phyloP scores from a whole-genome alignment of 805 yeast genomes.

The Lachancea meyersii region DNA sequence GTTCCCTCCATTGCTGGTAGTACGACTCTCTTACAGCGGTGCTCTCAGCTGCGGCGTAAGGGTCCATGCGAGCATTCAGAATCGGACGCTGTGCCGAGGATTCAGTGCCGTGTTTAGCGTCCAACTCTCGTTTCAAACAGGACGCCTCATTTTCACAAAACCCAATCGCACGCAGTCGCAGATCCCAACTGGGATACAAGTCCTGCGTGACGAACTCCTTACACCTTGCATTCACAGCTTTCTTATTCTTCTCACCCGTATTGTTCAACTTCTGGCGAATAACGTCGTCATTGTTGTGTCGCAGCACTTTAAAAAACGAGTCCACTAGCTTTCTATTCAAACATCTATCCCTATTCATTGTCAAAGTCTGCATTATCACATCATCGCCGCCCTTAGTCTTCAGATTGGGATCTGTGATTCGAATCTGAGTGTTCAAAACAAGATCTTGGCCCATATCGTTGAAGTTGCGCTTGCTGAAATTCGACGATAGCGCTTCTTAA shows the following conservation, averaged over 20 bases:
- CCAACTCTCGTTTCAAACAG: constrained; percentile 29
- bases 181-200: constrained; percentile 44
- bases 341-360: constrained; percentile 26
- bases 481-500: no score
- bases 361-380: constrained; percentile 13
- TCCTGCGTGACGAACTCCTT: constrained; percentile 32
- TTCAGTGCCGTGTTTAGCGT: constrained; percentile 18
- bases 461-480: background rate
- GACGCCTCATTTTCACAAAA: constrained; percentile 37
- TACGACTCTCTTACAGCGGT: constrained; percentile 28
- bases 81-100: constrained; percentile 16
- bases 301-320: constrained; percentile 26
- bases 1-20: constrained; percentile 25
- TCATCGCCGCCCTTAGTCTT: constrained; percentile 2
- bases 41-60: constrained; percentile 43
- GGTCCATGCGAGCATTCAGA: constrained; percentile 39
- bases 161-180: constrained; percentile 36
- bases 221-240: constrained; percentile 29
- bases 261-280: constrained; percentile 40
- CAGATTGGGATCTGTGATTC: constrained; percentile 1
- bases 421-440: constrained; percentile 2
- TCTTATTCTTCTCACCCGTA: constrained; percentile 24
- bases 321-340: constrained; percentile 28
- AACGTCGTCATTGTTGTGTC: constrained; percentile 41
- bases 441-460: constrained; percentile 4